These are phyloP conservation scores for Suillus luteus DNA, from an alignment of 768 basidiomycete species.

Conservation along the genomic window DNA sequence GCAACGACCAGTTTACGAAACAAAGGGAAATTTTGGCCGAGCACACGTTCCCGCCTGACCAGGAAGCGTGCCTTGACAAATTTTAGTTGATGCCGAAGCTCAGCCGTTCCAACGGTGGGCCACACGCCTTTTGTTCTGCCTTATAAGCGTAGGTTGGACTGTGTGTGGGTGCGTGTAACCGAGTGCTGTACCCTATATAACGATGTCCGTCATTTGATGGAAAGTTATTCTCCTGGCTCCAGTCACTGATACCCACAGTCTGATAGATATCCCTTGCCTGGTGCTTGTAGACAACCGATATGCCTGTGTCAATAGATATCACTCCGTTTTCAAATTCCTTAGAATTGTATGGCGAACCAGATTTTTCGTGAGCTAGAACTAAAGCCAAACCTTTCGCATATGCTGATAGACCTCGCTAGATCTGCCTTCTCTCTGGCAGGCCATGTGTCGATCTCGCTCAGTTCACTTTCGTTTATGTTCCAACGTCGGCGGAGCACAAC, in stretches of 20 bases:
- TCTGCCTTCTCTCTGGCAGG: slow-evolving; percentile 89
- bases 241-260: slow-evolving; percentile 20
- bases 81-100: slow-evolving; percentile 11
- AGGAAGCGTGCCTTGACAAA: slow-evolving; percentile 9
- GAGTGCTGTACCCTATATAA: slow-evolving; percentile 34
- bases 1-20: slow-evolving; percentile 26
- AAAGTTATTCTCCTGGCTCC: slow-evolving; percentile 13
- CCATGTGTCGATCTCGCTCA: slow-evolving; percentile 66
- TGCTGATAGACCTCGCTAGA: slow-evolving; percentile 41
- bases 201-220: neutral
- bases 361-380: slow-evolving; percentile 53
- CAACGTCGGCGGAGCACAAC: slow-evolving; percentile 48
- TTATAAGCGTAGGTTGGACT: slow-evolving; percentile 6
- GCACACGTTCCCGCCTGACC: slow-evolving; percentile 4
- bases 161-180: slow-evolving; percentile 25
- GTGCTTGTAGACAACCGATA: slow-evolving; percentile 32
- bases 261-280: slow-evolving; percentile 15
- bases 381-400: slow-evolving; percentile 10
- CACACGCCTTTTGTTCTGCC: slow-evolving; percentile 34
- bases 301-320: slow-evolving; percentile 70
- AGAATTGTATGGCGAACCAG: slow-evolving; percentile 71
- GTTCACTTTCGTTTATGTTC: slow-evolving; percentile 58
- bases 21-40: slow-evolving; percentile 23
- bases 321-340: slow-evolving; percentile 56
- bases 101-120: slow-evolving; percentile 14